Evolutionary conservation across 2,329 filamentous ascomycete species (phyloP), one percentile per base, ranked within the genome.

Genomic region (Colletotrichum destructivum): DNA sequence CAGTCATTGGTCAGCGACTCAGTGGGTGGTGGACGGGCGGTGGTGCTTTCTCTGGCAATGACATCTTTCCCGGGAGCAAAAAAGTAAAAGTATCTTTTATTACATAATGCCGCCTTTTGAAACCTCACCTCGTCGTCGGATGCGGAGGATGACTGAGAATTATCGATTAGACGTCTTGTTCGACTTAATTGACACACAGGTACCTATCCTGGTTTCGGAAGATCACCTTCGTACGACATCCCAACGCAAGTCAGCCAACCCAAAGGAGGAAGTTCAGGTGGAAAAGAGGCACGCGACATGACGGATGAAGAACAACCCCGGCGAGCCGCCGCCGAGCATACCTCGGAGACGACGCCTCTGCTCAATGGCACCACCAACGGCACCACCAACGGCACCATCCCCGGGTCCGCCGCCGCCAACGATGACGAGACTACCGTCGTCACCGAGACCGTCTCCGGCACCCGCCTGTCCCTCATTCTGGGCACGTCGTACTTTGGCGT

Each of bases 401-500:
- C 49, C 11, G 26, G 13, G 18, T 21, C 57, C 4, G 57, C 61
- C 7, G 54, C 40, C 16, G 62, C 68, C 66, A 74, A 81, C 18
- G 83, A 84, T 9, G 82, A 85, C 16, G 86, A 88, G 75, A 82
- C 82, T 52, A 83, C 82, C 7, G 76, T 89, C 54, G 75, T 89
- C n/a, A 83, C 82, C 44, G 81, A 86, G 31, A 83, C 88, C 66
- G 78, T 88, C 23, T 85, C 85, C 2, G 82, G 84, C 2, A 76
- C 82, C 15, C 85, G 84, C 69, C 82, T 91, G 13, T 83, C 82
- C 68, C 78, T 90, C 62, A 90, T 89, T 70, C 84, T 92, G 55
- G 85, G 84, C 70, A 85, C 86, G 2, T 82, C 87, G 35, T 92
- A 74, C 47, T 72, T 91, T 2, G 90, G 90, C 73, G 90, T 91